Percentiles rank a stretch among this genome's conserved stretches.
Evolutionary conservation across 305 asterid genomes (phyloP).

Genomic region (Fraxinus baroniana): DNA sequence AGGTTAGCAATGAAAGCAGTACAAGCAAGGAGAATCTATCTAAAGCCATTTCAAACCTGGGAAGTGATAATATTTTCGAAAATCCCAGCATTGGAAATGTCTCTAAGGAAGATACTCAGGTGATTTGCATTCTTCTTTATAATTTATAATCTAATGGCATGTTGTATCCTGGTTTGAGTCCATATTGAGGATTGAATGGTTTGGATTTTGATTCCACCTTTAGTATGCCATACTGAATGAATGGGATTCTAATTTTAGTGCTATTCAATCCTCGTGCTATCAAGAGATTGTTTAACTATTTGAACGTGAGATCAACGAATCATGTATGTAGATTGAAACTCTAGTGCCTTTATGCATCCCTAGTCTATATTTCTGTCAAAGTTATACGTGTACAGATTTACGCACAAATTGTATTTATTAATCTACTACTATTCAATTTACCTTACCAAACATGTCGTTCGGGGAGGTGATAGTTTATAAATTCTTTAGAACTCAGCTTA

Average conservation of each 20-base stretch:
- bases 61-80: slow-evolving; percentile 24
- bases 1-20: slow-evolving; percentile 26
- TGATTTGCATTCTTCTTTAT: slow-evolving; percentile 14
- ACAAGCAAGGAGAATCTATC: slow-evolving; percentile 24
- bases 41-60: slow-evolving; percentile 16
- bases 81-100: slow-evolving; percentile 32
- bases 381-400: not conserved
- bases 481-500: not conserved
- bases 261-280: not conserved
- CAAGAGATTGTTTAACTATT: too few relatives aligned
- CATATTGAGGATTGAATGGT: not conserved
- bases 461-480: not conserved
- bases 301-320: not conserved
- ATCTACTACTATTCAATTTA: not conserved
- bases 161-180: not conserved
- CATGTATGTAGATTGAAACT: not conserved
- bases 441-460: not conserved
- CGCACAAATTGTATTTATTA: not conserved
- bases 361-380: not conserved
- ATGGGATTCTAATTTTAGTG: not conserved
- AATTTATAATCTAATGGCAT: not conserved
- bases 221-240: not conserved
- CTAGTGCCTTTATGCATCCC: not conserved
- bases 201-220: not conserved
- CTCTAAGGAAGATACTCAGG: slow-evolving; percentile 46